phyloP scores from a whole-genome alignment of 306 rosid species.

The Quillaja saponaria region DNA sequence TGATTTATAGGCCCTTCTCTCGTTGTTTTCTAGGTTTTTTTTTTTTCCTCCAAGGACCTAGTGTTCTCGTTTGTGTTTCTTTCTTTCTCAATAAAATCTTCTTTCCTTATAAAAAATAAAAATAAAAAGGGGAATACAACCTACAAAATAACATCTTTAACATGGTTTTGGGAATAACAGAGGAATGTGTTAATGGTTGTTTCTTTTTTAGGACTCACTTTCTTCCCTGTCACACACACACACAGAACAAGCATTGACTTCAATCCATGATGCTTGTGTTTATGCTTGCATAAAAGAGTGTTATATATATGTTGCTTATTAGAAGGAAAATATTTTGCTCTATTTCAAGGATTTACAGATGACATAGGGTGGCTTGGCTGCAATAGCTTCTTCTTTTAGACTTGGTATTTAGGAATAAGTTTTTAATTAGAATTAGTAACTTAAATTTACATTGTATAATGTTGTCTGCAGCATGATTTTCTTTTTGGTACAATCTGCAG shows the following conservation, averaged over 20 bases:
- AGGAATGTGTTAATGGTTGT: too few species aligned
- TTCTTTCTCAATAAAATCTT: too few species aligned
- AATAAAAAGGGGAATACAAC: too few species aligned
- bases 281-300: background rate
- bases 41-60: too few species aligned
- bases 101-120: too few species aligned
- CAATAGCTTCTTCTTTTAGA: constrained; percentile 15
- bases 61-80: too few species aligned
- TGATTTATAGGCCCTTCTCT: too few species aligned
- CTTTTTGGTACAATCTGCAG: background rate
- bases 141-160: too few species aligned
- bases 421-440: constrained; percentile 4
- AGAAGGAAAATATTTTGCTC: background rate
- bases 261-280: background rate
- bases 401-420: constrained; percentile 16
- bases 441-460: constrained; percentile 19
- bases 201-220: too few species aligned
- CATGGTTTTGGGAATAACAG: too few species aligned
- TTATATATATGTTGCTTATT: constrained; percentile 2
- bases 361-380: background rate
- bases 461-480: background rate
- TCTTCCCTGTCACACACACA: background rate
- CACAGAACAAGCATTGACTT: background rate
- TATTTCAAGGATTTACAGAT: too few species aligned
- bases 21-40: too few species aligned